phyloP scores from a whole-genome alignment of 495 filamentous ascomycete genomes.

The Rostrohypoxylon terebratum region DNA sequence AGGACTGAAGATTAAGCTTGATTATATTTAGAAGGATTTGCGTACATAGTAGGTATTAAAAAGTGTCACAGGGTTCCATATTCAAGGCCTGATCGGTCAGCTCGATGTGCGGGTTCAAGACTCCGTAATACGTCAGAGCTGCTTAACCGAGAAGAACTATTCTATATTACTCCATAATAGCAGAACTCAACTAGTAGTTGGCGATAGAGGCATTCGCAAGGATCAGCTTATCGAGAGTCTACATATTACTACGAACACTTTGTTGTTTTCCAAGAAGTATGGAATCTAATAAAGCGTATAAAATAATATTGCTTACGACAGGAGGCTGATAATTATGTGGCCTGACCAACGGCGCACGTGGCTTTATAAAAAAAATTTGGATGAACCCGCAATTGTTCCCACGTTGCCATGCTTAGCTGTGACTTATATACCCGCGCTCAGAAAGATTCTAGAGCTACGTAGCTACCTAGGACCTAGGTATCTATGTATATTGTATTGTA shows the following conservation, averaged over 20 bases:
- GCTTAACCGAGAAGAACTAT: constrained; percentile 27
- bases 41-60: constrained; percentile 12
- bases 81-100: constrained; percentile 13
- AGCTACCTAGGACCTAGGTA: neutral
- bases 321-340: constrained; percentile 7
- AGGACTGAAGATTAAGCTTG: constrained; percentile 11
- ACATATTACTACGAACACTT: neutral
- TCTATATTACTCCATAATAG: neutral
- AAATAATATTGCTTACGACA: constrained; percentile 36
- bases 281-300: neutral
- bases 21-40: constrained; percentile 39
- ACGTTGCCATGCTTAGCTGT: constrained; percentile 1
- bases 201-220: constrained; percentile 3
- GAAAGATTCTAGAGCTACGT: constrained; percentile 5
- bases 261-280: constrained; percentile 7
- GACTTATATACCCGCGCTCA: neutral
- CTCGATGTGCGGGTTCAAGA: constrained; percentile 1
- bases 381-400: neutral
- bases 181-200: neutral
- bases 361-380: constrained; percentile 22
- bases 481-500: too few relatives aligned
- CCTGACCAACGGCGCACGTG: constrained; percentile 33
- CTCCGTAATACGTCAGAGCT: constrained; percentile 23
- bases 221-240: constrained; percentile 10
- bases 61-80: constrained; percentile 15